Evolutionary conservation across 2,329 filamentous ascomycete genomes (phyloP).

Genomic region (Fusarium dimerum): DNA sequence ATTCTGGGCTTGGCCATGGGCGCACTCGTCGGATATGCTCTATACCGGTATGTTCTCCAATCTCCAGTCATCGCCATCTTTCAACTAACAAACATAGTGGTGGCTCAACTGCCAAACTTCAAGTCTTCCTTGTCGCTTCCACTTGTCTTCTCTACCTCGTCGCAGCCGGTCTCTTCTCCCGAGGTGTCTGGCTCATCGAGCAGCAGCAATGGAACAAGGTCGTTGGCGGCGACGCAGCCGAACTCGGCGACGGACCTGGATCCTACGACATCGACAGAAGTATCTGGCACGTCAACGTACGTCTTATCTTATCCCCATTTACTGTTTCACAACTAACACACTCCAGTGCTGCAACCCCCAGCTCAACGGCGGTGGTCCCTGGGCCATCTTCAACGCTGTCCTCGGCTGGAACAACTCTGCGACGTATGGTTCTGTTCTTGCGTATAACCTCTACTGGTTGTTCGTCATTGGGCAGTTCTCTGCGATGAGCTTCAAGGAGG

Average conservation of each 20-base stretch:
- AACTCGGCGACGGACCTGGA: constrained; percentile 62
- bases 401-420: constrained; percentile 88
- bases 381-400: constrained; percentile 85
- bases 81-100: constrained; percentile 32
- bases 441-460: constrained; percentile 88
- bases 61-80: too few relatives aligned
- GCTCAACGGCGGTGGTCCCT: constrained; percentile 72
- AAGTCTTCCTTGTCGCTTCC: constrained; percentile 78
- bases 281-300: constrained; percentile 80
- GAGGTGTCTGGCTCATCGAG: constrained; percentile 75
- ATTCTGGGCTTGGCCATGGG: constrained; percentile 71
- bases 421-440: constrained; percentile 82
- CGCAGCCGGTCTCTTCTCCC: constrained; percentile 78
- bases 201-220: constrained; percentile 67
- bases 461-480: constrained; percentile 70
- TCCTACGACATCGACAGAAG: constrained; percentile 77
- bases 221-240: constrained; percentile 58
- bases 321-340: constrained; percentile 1
- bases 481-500: constrained; percentile 67
- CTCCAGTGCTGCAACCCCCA: constrained; percentile 75
- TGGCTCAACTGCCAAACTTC: constrained; percentile 48
- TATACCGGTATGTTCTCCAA: constrained; percentile 65
- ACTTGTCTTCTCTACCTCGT: constrained; percentile 86
- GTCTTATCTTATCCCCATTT: too few relatives aligned
- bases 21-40: constrained; percentile 65